Base-by-base conservation (phyloP, 805 yeast genomes). In the Sugiyamaella americana region DNA sequence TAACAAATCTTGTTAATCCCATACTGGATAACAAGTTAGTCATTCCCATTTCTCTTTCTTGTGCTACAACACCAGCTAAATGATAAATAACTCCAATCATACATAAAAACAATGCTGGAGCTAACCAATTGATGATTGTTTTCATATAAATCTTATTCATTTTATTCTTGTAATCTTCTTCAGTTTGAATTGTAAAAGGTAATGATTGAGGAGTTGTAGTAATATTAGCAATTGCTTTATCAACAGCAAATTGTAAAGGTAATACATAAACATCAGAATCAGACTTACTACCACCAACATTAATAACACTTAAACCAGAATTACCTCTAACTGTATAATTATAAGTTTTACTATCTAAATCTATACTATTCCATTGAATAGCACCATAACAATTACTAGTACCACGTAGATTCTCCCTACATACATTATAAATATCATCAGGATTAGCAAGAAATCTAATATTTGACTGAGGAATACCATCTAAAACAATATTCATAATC, bases 21-120 rank as follows among this genome's bases (percentile, higher is more conserved):
- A 64, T 64, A 34, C 58, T 47, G 17, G 60, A 53, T 19, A 65
- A 53, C 32, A 64, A 47, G 11, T 54, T 52, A 4, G 67, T 46
- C 35, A 65, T 48, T 1, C 68, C 68, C 10, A 43, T 34, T 40
- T 64, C 67, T 17, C 68, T 53, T 40, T 64, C 68, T 40, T 48
- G 52, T 16, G 68, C 64, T 5, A 61, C 58, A 20, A 54, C 53
- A 8, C 69, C 68, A 20, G 65, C 55, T 11, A 65, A 52, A 37
- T 64, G 68, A 50, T 64, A 64, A n/a, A 60, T 51, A 24, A 63
- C 64, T 22, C 68, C 68, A 44, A 64, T 59, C 61, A 65, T 61
- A 37, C 59, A 58, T 5, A 64, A 52, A 45, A 64, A 61, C 47
- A 65, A 50, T 2, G 66, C 68, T 2, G 67, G 66, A 8, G 67